Evolutionary conservation across 1,139 yeast genomes (phyloP), one percentile per base, ranked within the genome.

Genomic region (Sugiyamaella japonica): DNA sequence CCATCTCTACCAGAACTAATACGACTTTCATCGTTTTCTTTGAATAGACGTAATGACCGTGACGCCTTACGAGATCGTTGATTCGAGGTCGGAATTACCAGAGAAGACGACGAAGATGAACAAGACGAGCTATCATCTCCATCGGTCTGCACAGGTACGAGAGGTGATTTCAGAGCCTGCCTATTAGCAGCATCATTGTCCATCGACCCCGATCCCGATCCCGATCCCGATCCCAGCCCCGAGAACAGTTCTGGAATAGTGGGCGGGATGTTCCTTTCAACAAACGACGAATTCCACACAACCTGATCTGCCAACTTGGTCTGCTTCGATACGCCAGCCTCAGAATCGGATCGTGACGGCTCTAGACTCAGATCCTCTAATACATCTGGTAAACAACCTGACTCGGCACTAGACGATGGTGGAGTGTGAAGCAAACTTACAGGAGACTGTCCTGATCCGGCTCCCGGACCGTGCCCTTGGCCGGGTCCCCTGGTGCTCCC

Each of bases 41-140:
- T 70, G 62, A 80, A 80, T 17, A 80, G 67, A 20, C 81, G 68
- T 38, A 80, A 66, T n/a, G 82, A 76, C 49, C 76, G 70, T 28
- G 83, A 80, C 3, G 83, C 83, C 64, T 80, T 80, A 53, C 84
- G 72, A n/a, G 77, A 69, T 16, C 72, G 61, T 7, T 66, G 62
- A 36, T 56, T 49, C 6, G 38, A 12, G 2, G n/a, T 36, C 13
- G 48, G 48, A 10, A 42, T 29, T 12, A 48, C 23, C 25, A 41
- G 20, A 17, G 45, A 39, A n/a, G 51, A 29, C n/a, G 45, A 17
- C 15, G 50, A 36, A n/a, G 50, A 48, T 25, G 51, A 48, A 32
- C 29, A 20, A 3, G 45, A 39, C 9, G 51, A 39, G 16, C 48
- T 13, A 32, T 31, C 37, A 17, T 44, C 48, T 10, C 20, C 39